Conservation (phyloP, 2,329 filamentous ascomycete genomes). For the Claviceps pazoutovae region DNA sequence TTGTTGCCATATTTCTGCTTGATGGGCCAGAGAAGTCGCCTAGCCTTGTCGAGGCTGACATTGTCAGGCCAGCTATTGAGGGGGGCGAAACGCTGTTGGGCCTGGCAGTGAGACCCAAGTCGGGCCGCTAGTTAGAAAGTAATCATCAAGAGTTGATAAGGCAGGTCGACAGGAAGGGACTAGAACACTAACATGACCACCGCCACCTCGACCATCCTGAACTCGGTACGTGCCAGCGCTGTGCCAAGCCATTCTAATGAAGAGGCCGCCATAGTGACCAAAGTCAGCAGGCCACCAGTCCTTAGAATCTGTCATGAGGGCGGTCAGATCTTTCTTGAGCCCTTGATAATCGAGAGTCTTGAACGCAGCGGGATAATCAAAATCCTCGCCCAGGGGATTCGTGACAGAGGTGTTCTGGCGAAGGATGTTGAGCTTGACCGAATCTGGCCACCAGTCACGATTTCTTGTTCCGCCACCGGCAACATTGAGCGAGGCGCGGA, state of each 20-base stretch:
- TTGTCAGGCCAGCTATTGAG: slow-evolving; percentile 76
- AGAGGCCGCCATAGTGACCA: slow-evolving; percentile 68
- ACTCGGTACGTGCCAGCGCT: slow-evolving; percentile 66
- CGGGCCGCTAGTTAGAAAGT: neutral
- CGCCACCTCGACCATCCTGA: slow-evolving; percentile 60
- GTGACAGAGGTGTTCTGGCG: slow-evolving; percentile 52
- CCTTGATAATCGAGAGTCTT: slow-evolving; percentile 42
- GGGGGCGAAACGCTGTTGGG: slow-evolving; percentile 67
- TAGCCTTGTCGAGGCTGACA: slow-evolving; percentile 64
- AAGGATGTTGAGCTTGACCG: slow-evolving; percentile 55
- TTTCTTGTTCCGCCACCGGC: slow-evolving; percentile 54
- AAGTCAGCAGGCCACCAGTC: slow-evolving; percentile 75
- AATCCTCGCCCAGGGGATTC: slow-evolving; percentile 51
- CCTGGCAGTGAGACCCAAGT: slow-evolving; percentile 17
- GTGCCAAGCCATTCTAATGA: slow-evolving; percentile 74
- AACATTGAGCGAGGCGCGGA: slow-evolving; percentile 20
- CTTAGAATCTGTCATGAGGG: slow-evolving; percentile 64
- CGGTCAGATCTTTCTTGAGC: slow-evolving; percentile 64
- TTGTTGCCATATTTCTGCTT: slow-evolving; percentile 78
- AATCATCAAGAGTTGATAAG: no score
- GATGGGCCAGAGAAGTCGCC: slow-evolving; percentile 65
- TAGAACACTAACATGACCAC: slow-evolving; percentile 34
- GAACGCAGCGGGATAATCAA: slow-evolving; percentile 61
- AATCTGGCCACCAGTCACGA: slow-evolving; percentile 61
- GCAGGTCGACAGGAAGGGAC: neutral